These are phyloP conservation scores for Exutisphaerella laricina DNA, from an alignment of 2,329 filamentous ascomycete species.

Conservation along the genomic window DNA sequence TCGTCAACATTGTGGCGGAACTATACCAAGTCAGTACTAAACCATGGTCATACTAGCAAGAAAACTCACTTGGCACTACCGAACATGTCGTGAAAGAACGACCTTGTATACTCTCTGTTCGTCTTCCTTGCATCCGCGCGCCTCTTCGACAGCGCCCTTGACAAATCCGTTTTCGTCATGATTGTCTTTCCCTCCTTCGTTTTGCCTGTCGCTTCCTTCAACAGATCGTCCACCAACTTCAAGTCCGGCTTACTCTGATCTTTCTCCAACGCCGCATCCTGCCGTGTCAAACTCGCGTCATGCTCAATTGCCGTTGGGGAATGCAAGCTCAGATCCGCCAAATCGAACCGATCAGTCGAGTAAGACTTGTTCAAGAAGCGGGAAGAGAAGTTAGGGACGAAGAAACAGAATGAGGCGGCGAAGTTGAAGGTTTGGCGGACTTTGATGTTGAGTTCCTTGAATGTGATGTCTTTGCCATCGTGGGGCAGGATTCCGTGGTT, in stretches of 20 bases:
- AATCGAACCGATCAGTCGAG: constrained; percentile 25
- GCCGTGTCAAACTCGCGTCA: constrained; percentile 29
- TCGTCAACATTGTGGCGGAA: constrained; percentile 40
- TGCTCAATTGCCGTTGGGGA: constrained; percentile 27
- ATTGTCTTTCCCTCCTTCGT: constrained; percentile 29
- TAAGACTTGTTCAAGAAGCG: constrained; percentile 28
- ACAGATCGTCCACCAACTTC: constrained; percentile 33
- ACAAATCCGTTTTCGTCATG: constrained; percentile 37
- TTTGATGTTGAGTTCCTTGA: constrained; percentile 23
- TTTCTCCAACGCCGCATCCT: constrained; percentile 34
- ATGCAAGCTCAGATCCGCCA: constrained; percentile 25
- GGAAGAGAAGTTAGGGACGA: constrained; percentile 26
- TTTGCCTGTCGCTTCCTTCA: constrained; percentile 35
- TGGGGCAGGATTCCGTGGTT: constrained; percentile 30
- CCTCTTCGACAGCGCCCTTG: constrained; percentile 31
- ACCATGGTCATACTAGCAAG: neutral
- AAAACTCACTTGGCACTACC: constrained; percentile 32
- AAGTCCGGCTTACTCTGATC: constrained; percentile 38
- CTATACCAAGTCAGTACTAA: constrained; percentile 19
- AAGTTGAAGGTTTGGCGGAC: constrained; percentile 30
- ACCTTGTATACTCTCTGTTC: constrained; percentile 33
- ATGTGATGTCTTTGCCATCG: constrained; percentile 28
- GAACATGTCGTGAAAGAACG: constrained; percentile 36
- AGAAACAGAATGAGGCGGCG: constrained; percentile 28
- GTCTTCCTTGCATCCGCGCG: constrained; percentile 33